Percentiles rank a stretch among this genome's conserved stretches.
Conservation (phyloP, 768 basidiomycete species). For the Amanita jacksonii region DNA sequence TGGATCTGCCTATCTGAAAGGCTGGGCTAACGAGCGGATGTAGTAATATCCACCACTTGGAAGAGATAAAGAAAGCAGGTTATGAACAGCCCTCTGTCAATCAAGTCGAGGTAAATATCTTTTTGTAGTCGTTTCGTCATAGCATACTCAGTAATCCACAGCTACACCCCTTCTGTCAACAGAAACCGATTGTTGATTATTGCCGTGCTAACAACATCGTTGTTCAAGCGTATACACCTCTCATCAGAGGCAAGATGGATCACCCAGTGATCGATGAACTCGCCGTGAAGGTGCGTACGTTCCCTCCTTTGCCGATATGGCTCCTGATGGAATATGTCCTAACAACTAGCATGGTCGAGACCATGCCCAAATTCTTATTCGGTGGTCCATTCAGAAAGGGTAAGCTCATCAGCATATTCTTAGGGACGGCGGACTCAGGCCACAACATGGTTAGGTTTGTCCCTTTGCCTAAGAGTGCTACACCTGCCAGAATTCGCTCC, state of each 20-base stretch:
- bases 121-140: background rate
- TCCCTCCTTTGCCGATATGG: background rate
- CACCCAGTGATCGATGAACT: conserved; percentile 43
- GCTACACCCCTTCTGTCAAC: conserved; percentile 81
- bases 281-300: conserved; percentile 47
- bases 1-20: background rate
- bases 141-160: conserved; percentile 16
- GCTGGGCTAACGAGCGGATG: background rate
- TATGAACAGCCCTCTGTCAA: conserved; percentile 64
- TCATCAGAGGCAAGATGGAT: conserved; percentile 52
- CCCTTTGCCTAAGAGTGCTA: conserved; percentile 77
- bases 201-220: conserved; percentile 52
- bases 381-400: conserved; percentile 88
- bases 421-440: no score
- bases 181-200: conserved; percentile 67
- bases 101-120: conserved; percentile 57
- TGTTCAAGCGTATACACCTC: conserved; percentile 69
- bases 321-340: background rate
- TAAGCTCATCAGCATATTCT: conserved; percentile 23
- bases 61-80: conserved; percentile 60
- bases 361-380: conserved; percentile 72
- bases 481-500: conserved; percentile 55
- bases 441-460: conserved; percentile 57
- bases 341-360: conserved; percentile 41
- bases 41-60: conserved; percentile 61